Percentiles rank a stretch among this genome's conserved stretches.
Conservation (phyloP, 306 rosid species). For the Pyrus communis region DNA sequence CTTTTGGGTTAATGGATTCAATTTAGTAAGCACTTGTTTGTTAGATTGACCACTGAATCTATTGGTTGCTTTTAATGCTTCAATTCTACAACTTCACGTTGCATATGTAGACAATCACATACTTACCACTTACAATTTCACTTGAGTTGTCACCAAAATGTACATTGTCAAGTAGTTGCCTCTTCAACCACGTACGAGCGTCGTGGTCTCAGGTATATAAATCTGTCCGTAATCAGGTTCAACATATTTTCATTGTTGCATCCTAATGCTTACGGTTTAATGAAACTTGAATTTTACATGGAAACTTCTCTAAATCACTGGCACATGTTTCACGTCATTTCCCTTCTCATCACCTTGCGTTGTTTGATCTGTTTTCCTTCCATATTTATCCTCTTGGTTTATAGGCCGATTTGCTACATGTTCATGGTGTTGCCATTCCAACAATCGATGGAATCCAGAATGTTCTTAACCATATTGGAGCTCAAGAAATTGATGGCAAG, state of each 20-base stretch:
- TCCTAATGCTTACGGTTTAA: not conserved
- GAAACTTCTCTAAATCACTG: not conserved
- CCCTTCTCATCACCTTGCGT: not conserved
- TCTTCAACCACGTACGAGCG: not conserved
- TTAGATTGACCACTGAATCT: not conserved
- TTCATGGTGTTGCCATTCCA: conserved; percentile 94
- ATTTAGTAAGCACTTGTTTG: not conserved
- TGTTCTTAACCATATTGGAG: conserved; percentile 72
- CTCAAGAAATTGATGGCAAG: conserved; percentile 35
- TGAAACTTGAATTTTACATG: not conserved
- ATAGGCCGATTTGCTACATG: conserved; percentile 63
- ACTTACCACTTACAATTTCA: not conserved
- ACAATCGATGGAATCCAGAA: conserved; percentile 68
- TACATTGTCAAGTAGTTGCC: not conserved
- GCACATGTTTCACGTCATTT: not conserved
- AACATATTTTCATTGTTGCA: not conserved
- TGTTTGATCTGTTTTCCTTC: not conserved
- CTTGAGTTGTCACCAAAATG: not conserved
- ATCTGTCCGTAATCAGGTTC: not conserved
- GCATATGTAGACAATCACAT: not conserved
- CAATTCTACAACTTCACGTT: not conserved
- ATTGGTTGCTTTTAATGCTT: not conserved
- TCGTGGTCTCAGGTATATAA: not conserved
- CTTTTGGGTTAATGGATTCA: not conserved
- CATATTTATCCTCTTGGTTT: not conserved